phyloP scores from a whole-genome alignment of 1,284 basidiomycete genomes.

The Porodaedalea pini region DNA sequence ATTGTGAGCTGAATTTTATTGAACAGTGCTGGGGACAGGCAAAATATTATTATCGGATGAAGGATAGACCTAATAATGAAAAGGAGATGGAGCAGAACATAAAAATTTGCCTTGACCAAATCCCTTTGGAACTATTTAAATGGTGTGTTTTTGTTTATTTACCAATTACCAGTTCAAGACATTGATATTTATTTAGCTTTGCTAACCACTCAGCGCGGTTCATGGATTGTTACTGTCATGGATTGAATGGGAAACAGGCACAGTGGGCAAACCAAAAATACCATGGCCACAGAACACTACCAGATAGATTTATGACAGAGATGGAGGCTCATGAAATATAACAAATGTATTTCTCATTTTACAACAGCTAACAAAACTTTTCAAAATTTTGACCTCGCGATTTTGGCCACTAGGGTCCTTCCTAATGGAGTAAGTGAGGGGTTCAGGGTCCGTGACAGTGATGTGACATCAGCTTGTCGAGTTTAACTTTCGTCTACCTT shows the following conservation, averaged over 20 bases:
- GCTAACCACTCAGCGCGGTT: slow-evolving; percentile 19
- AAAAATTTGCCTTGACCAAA: neutral
- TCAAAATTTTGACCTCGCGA: neutral
- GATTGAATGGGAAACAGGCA: slow-evolving; percentile 18
- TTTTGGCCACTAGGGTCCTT: slow-evolving; percentile 4
- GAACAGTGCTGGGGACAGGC: slow-evolving; percentile 10
- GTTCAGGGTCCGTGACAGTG: neutral
- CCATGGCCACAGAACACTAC: slow-evolving; percentile 16
- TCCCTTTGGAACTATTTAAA: neutral
- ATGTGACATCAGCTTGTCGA: neutral
- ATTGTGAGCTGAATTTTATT: slow-evolving; percentile 18
- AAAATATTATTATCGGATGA: slow-evolving; percentile 4
- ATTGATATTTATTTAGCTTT: slow-evolving; percentile 2
- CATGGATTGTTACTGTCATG: slow-evolving; percentile 20
- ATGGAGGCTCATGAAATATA: neutral
- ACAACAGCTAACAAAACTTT: neutral
- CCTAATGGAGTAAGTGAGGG: neutral
- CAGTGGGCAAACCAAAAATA: slow-evolving; percentile 17
- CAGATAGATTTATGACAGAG: slow-evolving; percentile 2
- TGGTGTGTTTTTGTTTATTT: neutral
- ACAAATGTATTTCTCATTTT: neutral
- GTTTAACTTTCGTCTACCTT: neutral
- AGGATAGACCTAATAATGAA: neutral
- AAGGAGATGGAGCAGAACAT: slow-evolving; percentile 3
- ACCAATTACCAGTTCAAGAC: neutral